phyloP scores from a whole-genome alignment of 768 basidiomycete species.

The Clavulina sp. region DNA sequence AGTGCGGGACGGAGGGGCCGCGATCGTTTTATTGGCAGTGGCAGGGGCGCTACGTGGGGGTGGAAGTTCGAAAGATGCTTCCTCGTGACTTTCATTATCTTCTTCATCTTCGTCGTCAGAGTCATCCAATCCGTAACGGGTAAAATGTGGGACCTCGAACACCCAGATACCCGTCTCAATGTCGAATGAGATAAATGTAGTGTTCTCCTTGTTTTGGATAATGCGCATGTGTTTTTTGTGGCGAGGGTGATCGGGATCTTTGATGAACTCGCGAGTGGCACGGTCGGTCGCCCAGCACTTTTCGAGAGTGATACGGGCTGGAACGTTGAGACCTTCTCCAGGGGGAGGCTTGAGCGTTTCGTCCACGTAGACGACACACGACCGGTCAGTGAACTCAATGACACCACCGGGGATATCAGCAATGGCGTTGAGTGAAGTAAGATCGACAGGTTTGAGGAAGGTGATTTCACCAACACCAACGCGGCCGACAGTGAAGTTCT shows the following conservation, averaged over 20 bases:
- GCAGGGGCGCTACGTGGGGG: not conserved
- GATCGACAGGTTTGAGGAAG: conserved; percentile 61
- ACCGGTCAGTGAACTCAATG: conserved; percentile 77
- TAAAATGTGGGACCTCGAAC: conserved; percentile 86
- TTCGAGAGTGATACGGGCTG: conserved; percentile 55
- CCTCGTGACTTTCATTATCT: not conserved
- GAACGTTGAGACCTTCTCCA: conserved; percentile 80
- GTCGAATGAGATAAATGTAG: conserved; percentile 69
- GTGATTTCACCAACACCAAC: conserved; percentile 77
- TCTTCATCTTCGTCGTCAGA: conserved; percentile 13
- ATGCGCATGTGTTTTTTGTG: conserved; percentile 59
- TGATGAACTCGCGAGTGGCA: conserved; percentile 77
- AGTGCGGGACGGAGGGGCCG: not conserved
- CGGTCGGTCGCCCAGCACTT: conserved; percentile 84
- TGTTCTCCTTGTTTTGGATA: conserved; percentile 70
- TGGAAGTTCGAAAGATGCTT: not conserved
- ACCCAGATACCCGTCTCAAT: conserved; percentile 75
- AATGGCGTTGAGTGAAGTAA: conserved; percentile 68
- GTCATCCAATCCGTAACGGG: conserved; percentile 14
- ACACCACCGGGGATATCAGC: conserved; percentile 72
- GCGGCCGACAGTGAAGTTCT: conserved; percentile 74
- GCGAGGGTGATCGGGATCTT: conserved; percentile 53
- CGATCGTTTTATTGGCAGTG: not conserved
- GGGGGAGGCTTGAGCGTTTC: conserved; percentile 53
- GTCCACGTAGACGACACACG: conserved; percentile 88